phyloP scores from a whole-genome alignment of 164 flowering plant genomes.

The Houttuynia cordata region DNA sequence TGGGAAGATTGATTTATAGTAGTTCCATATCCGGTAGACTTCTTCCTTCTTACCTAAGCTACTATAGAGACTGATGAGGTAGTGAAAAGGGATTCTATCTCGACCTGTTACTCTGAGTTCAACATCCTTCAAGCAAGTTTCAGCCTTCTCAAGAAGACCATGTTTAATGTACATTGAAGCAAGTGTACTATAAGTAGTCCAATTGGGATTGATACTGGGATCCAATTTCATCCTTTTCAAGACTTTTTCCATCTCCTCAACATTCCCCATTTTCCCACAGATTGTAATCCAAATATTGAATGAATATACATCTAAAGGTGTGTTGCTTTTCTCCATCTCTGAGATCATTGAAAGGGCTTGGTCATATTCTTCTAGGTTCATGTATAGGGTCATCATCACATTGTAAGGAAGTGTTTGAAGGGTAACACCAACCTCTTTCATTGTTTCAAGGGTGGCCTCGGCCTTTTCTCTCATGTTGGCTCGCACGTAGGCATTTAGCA shows the following conservation, averaged over 20 bases:
- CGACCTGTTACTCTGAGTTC: constrained; percentile 59
- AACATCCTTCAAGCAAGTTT: constrained; percentile 48
- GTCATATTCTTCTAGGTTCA: constrained; percentile 55
- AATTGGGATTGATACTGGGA: constrained; percentile 41
- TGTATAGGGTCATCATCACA: constrained; percentile 91
- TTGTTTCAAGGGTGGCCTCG: constrained; percentile 19
- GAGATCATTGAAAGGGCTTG: constrained; percentile 45
- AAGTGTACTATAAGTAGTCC: constrained; percentile 87
- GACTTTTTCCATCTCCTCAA: constrained; percentile 65
- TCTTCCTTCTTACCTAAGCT: constrained; percentile 56
- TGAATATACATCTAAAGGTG: constrained; percentile 58
- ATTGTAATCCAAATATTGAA: constrained; percentile 85
- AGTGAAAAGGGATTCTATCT: constrained; percentile 64
- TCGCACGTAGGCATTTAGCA: constrained; percentile 57
- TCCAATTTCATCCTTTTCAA: constrained; percentile 53
- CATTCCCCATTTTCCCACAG: constrained; percentile 45
- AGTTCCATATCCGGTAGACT: constrained; percentile 58
- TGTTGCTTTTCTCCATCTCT: constrained; percentile 56
- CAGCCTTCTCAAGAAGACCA: constrained; percentile 48
- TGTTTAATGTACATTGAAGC: constrained; percentile 65
- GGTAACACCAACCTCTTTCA: constrained; percentile 48
- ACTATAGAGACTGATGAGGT: constrained; percentile 69
- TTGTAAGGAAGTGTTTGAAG: constrained; percentile 54
- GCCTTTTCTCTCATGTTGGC: constrained; percentile 51
- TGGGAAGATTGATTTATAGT: constrained; percentile 50